phyloP scores from a whole-genome alignment of 306 rosid species.

The Trichosanthes truncata region DNA sequence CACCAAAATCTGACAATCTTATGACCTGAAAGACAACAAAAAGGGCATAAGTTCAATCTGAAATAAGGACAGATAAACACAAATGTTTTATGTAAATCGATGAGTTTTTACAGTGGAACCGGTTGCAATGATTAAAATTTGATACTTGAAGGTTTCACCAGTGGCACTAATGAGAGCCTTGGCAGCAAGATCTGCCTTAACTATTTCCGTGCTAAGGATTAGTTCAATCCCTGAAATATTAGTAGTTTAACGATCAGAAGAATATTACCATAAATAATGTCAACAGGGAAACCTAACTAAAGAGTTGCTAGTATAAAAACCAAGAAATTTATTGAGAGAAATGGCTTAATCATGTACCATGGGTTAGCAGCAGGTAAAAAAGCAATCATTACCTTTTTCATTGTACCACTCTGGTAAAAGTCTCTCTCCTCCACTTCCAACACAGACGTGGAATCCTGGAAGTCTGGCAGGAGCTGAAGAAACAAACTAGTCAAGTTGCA shows the following conservation, averaged over 20 bases:
- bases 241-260: slow-evolving; percentile 9
- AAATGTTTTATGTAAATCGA: background rate
- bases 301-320: background rate
- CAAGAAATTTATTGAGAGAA: background rate
- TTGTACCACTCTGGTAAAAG: slow-evolving; percentile 81
- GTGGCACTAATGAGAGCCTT: slow-evolving; percentile 54
- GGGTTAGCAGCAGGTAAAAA: background rate
- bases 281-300: slow-evolving; percentile 1
- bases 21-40: slow-evolving; percentile 38
- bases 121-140: slow-evolving; percentile 74
- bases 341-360: background rate
- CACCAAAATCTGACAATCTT: slow-evolving; percentile 75
- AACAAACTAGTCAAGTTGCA: slow-evolving; percentile 4
- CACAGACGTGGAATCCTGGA: slow-evolving; percentile 87
- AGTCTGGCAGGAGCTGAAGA: slow-evolving; percentile 97
- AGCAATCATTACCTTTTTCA: slow-evolving; percentile 57
- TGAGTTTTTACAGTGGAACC: slow-evolving; percentile 71
- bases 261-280: background rate
- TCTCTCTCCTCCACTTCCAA: slow-evolving; percentile 95
- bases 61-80: background rate
- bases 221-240: slow-evolving; percentile 71
- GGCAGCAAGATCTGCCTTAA: slow-evolving; percentile 62
- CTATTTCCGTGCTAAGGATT: slow-evolving; percentile 75
- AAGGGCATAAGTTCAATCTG: background rate
- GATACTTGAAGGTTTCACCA: slow-evolving; percentile 60